phyloP scores from a whole-genome alignment of 2,329 filamentous ascomycete genomes.

The Phialocephala subalpina region DNA sequence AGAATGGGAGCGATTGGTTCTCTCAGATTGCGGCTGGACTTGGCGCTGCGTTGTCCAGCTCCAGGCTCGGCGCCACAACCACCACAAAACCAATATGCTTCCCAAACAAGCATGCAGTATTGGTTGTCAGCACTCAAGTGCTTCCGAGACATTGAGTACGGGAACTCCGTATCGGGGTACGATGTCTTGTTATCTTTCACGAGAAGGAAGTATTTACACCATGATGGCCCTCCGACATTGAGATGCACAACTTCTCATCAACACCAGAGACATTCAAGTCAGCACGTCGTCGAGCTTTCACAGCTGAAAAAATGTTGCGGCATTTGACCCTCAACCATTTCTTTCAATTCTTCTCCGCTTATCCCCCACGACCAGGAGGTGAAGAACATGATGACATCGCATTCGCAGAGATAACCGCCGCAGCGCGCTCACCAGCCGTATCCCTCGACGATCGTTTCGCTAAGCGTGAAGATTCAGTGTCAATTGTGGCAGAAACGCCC shows the following conservation, averaged over 20 bases:
- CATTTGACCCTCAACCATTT: not conserved
- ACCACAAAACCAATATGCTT: conserved; percentile 9
- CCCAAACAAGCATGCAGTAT: not conserved
- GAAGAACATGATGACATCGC: not conserved
- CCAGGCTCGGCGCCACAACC: not conserved
- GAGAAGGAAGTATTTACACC: not conserved
- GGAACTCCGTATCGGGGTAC: not conserved
- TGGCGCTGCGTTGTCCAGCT: conserved; percentile 6
- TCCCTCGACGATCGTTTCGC: not conserved
- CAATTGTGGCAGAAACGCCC: not conserved
- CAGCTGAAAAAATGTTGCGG: not conserved
- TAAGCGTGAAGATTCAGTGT: not conserved
- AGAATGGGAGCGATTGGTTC: not conserved
- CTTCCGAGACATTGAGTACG: not conserved
- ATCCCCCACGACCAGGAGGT: not conserved
- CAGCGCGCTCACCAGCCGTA: not conserved
- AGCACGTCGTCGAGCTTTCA: not conserved
- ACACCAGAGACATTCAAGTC: not conserved
- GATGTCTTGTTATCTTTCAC: not conserved
- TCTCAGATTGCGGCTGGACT: not conserved
- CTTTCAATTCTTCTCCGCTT: not conserved
- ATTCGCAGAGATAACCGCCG: not conserved
- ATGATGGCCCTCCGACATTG: not conserved
- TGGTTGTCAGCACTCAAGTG: not conserved
- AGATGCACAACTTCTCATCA: not conserved